Evolutionary conservation across 1,284 basidiomycete genomes (phyloP), one percentile per base, ranked within the genome.

Genomic region (Pseudozyma hubeiensis): DNA sequence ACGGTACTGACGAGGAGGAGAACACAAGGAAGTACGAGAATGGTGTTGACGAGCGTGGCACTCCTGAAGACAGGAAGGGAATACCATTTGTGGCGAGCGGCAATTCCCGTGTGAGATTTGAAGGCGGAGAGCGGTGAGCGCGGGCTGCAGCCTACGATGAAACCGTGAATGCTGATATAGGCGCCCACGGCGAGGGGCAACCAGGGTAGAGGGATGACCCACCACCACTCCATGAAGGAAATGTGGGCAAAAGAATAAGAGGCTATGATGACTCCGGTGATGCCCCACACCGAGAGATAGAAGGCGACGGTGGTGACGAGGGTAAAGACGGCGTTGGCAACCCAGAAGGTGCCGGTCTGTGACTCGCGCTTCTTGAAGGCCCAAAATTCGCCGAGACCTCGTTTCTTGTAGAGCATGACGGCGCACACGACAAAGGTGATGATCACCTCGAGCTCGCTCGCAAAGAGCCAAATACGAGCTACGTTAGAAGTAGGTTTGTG

Each of bases 121-220:
- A 44, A 1, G 7, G 33, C 10, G 3, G 51, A 53, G 16, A 62
- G 46, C 1, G 65, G 59, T 1, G 58, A 62, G 0, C 46, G 24
- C 6, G 65, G 65, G n/a, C 59, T 62, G 37, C 59, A 62, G 0
- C 65, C 65, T 2, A 62, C 29, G 0, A 39, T 41, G 17, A 67
- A 67, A 5, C 65, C 65, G 17, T 67, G 65, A 7, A 62, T 43
- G 51, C 65, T 67, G 14, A 58, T 44, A 24, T 58, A 67, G 3
- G 58, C 54, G 8, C 59, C 43, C 2, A 43, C 11, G 7, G 56
- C 52, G 4, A 68, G 31, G 5, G 66, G 55, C 35, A 48, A 14
- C 60, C 63, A 72, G 6, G 69, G 69, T 8, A 58, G 29, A n/a
- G 69, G 69, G n/a, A 63, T 41, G 14, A 66, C 16, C 63, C 69